Conservation (phyloP, 2,329 filamentous ascomycete genomes). For the Seiridium unicorne region DNA sequence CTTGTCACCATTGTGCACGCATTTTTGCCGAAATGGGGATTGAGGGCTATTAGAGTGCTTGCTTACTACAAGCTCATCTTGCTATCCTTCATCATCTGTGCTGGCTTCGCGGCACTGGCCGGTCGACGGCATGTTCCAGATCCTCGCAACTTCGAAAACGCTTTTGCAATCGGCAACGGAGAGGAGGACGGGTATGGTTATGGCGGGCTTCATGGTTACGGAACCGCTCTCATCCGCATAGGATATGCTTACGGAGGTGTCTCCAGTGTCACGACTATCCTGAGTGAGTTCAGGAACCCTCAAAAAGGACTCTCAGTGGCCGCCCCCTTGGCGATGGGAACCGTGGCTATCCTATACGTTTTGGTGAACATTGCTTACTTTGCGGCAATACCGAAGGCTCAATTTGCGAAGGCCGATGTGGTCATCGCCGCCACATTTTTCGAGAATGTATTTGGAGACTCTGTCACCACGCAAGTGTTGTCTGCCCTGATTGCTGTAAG, state of each 20-base stretch:
- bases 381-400: background rate
- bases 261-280: background rate
- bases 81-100: background rate
- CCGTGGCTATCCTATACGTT: background rate
- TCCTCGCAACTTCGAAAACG: background rate
- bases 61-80: background rate
- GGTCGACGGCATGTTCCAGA: background rate
- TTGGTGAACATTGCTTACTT: background rate
- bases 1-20: background rate
- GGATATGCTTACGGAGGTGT: background rate
- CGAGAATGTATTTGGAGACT: background rate
- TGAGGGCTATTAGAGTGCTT: background rate
- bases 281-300: background rate
- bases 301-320: background rate
- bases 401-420: background rate
- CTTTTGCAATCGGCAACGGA: background rate
- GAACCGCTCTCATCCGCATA: background rate
- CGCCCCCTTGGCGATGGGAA: background rate
- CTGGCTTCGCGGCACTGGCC: background rate
- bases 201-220: background rate
- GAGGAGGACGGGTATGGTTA: background rate
- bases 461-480: background rate
- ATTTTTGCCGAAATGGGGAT: background rate
- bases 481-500: background rate
- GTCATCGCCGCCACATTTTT: background rate